Percentiles rank a stretch among this genome's conserved stretches.
Evolutionary conservation across 768 basidiomycete species (phyloP).

Genomic region (Imleria badia): DNA sequence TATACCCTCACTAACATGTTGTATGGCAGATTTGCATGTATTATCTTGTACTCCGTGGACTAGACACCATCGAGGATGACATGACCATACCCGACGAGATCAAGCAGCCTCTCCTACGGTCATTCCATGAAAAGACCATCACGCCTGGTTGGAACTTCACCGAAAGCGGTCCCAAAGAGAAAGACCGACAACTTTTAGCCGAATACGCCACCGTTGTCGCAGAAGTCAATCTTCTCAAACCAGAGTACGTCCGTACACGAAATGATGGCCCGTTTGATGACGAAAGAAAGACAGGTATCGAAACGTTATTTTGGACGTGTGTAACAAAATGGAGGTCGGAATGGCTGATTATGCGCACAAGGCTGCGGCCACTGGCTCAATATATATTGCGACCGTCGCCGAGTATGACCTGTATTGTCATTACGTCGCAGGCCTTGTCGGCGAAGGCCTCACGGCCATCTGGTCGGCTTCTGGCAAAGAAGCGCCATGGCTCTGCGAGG

Average conservation of each 20-base stretch:
- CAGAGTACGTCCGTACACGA: slow-evolving; percentile 43
- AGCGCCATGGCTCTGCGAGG: slow-evolving; percentile 63
- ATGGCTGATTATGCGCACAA: slow-evolving; percentile 96
- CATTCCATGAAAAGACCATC: slow-evolving; percentile 77
- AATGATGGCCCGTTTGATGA: not conserved
- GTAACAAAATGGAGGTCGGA: slow-evolving; percentile 83
- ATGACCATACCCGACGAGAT: slow-evolving; percentile 88
- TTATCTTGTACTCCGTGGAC: slow-evolving; percentile 88
- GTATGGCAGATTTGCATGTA: slow-evolving; percentile 82
- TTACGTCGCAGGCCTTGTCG: slow-evolving; percentile 96
- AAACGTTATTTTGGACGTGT: slow-evolving; percentile 78
- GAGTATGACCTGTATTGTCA: slow-evolving; percentile 99
- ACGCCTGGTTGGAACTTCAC: slow-evolving; percentile 86
- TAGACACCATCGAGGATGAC: slow-evolving; percentile 99
- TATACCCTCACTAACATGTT: not conserved
- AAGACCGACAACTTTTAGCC: slow-evolving; percentile 80
- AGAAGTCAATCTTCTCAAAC: slow-evolving; percentile 70
- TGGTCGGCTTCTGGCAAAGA: slow-evolving; percentile 88
- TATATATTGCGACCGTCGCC: slow-evolving; percentile 69
- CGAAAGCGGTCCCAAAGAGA: slow-evolving; percentile 82
- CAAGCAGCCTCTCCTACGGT: slow-evolving; percentile 83
- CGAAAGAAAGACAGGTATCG: slow-evolving; percentile 51
- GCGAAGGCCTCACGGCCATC: slow-evolving; percentile 88
- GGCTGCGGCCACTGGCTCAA: slow-evolving; percentile 65
- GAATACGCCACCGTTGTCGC: slow-evolving; percentile 80